Evolutionary conservation across 2,329 filamentous ascomycete genomes (phyloP).

Genomic region (Paraphaeosphaeria sporulosa): DNA sequence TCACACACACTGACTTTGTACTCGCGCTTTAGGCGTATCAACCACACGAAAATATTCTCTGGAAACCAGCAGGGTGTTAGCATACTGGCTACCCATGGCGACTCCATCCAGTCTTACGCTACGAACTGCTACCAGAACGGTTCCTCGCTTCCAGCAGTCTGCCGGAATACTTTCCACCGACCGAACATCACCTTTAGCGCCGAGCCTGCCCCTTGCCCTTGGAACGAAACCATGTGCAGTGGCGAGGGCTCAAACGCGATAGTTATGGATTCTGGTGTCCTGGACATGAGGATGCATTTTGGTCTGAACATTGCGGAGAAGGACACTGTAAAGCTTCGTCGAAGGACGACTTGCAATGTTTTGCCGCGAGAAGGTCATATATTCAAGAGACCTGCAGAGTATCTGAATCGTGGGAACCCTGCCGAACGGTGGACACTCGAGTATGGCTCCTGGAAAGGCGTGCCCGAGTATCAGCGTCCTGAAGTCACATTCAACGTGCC

Average conservation of each 20-base stretch:
- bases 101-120: constrained; percentile 13
- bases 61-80: not conserved
- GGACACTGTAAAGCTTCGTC: constrained; percentile 15
- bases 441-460: constrained; percentile 3
- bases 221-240: constrained; percentile 16
- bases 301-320: constrained; percentile 16
- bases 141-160: constrained; percentile 9
- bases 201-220: constrained; percentile 12
- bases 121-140: constrained; percentile 14
- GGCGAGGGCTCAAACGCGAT: constrained; percentile 11
- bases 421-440: constrained; percentile 1
- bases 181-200: constrained; percentile 10
- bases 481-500: constrained; percentile 5
- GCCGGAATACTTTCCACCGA: constrained; percentile 12
- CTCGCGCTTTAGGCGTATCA: constrained; percentile 10
- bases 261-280: constrained; percentile 23
- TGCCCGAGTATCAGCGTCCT: constrained; percentile 4
- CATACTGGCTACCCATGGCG: not conserved
- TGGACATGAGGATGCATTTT: constrained; percentile 19
- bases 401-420: not conserved
- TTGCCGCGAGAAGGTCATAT: constrained; percentile 1
- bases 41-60: not conserved
- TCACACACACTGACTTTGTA: no score
- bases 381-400: constrained; percentile 5
- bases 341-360: constrained; percentile 20